Percentiles rank a stretch among this genome's conserved stretches.
Evolutionary conservation across 2,329 filamentous ascomycete species (phyloP).

Genomic region (Neonectria coccinea): DNA sequence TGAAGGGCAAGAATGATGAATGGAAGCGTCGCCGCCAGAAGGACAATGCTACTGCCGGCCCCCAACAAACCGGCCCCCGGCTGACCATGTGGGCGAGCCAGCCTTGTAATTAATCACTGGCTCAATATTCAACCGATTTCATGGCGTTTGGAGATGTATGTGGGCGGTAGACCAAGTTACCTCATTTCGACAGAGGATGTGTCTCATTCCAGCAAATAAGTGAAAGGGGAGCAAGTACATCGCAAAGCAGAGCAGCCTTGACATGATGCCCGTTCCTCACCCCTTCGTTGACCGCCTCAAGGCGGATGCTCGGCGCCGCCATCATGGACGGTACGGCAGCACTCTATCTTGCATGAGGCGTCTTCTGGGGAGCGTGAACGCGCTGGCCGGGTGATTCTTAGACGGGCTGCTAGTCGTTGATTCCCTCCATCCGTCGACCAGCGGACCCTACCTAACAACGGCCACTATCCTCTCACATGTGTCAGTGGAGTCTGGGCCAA

Average conservation of each 20-base stretch:
- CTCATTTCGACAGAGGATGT: background rate
- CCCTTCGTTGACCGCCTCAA: constrained; percentile 26
- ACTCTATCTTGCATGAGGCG: constrained; percentile 44
- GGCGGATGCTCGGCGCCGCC: constrained; percentile 17
- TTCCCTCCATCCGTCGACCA: constrained; percentile 2
- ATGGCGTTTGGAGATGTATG: background rate
- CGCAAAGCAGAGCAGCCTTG: background rate
- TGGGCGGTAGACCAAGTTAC: background rate
- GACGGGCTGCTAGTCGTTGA: constrained; percentile 9
- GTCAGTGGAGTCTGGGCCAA: constrained; percentile 31
- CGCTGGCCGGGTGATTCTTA: constrained; percentile 2
- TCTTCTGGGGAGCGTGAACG: constrained; percentile 25
- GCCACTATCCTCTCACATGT: constrained; percentile 27
- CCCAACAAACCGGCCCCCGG: constrained; percentile 28
- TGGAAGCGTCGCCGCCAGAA: constrained; percentile 26
- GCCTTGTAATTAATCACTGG: background rate
- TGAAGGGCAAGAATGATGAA: background rate
- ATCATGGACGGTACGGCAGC: constrained; percentile 13
- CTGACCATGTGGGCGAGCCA: constrained; percentile 15
- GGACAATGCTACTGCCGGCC: constrained; percentile 30
- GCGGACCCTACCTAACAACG: constrained; percentile 5
- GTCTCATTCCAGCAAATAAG: background rate
- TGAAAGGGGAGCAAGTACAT: background rate
- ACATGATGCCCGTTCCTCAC: background rate
- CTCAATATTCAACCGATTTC: constrained; percentile 1